Evolutionary conservation across 345 rosid species (phyloP).

Genomic region (Hibiscus tridactylites): DNA sequence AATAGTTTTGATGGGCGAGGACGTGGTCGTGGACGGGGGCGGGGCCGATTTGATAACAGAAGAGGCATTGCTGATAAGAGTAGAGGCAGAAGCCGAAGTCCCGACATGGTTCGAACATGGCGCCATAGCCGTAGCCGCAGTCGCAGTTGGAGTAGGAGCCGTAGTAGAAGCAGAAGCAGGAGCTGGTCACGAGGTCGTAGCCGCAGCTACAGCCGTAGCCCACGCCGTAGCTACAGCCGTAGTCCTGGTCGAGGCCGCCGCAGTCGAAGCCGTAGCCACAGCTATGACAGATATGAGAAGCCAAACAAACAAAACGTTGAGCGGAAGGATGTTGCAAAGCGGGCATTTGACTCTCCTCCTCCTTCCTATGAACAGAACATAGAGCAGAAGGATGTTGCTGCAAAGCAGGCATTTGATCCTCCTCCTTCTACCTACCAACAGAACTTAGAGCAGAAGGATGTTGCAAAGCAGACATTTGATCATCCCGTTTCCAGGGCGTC

Average conservation of each 20-base stretch:
- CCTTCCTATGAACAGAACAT: neutral
- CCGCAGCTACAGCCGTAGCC: conserved; percentile 45
- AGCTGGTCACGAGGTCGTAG: conserved; percentile 37
- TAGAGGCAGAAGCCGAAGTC: conserved; percentile 77
- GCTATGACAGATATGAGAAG: conserved; percentile 44
- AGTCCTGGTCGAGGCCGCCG: conserved; percentile 19
- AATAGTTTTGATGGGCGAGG: conserved; percentile 60
- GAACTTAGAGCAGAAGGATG: conserved; percentile 20
- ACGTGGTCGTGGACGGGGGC: conserved; percentile 62
- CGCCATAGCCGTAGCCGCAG: conserved; percentile 36
- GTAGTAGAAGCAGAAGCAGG: conserved; percentile 24
- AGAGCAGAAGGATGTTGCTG: conserved; percentile 19
- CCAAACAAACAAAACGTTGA: conserved; percentile 15
- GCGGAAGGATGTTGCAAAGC: conserved; percentile 17
- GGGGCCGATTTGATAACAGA: conserved; percentile 72
- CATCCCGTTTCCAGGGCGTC: conserved; percentile 16
- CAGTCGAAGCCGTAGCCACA: conserved; percentile 24
- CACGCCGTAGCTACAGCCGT: conserved; percentile 18
- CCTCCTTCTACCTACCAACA: conserved; percentile 25
- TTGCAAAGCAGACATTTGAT: conserved; percentile 13
- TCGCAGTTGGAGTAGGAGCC: conserved; percentile 22
- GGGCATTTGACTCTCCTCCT: conserved; percentile 23
- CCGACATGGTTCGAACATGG: conserved; percentile 54
- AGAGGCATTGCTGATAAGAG: conserved; percentile 40
- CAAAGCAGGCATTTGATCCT: conserved; percentile 16